phyloP scores from a whole-genome alignment of 2,329 filamentous ascomycete species.

The Pseudogymnoascus sp. region DNA sequence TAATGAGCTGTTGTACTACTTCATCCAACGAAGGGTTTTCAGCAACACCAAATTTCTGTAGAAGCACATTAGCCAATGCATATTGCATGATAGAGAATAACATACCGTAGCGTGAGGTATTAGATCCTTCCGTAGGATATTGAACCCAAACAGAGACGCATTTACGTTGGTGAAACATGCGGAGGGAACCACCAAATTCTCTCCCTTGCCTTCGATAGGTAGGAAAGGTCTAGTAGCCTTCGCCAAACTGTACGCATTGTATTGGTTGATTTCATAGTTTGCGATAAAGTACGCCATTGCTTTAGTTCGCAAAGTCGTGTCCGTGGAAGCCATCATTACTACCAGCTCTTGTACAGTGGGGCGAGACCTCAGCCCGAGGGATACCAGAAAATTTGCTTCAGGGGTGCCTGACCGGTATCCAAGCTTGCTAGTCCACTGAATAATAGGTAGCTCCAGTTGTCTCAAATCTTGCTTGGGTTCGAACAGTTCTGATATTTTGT shows the following conservation, averaged over 20 bases:
- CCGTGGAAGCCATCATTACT: constrained; percentile 61
- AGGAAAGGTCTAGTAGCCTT: constrained; percentile 53
- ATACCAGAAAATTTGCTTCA: constrained; percentile 67
- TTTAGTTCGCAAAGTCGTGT: constrained; percentile 51
- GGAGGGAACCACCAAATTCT: constrained; percentile 59
- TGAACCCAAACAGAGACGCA: constrained; percentile 70
- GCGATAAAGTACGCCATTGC: constrained; percentile 76
- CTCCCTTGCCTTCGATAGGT: constrained; percentile 60
- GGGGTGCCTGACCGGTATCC: constrained; percentile 54
- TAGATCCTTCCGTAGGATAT: constrained; percentile 68
- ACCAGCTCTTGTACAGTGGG: constrained; percentile 70
- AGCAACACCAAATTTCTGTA: constrained; percentile 72
- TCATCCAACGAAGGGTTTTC: constrained; percentile 68
- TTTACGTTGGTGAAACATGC: constrained; percentile 76
- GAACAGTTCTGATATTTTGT: constrained; percentile 70
- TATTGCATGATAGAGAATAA: constrained; percentile 9
- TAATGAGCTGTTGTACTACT: constrained; percentile 66
- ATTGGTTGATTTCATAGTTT: constrained; percentile 71
- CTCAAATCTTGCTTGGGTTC: constrained; percentile 67
- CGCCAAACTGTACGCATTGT: constrained; percentile 54
- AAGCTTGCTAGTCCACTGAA: constrained; percentile 69
- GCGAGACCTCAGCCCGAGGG: constrained; percentile 63
- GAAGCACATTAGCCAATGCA: constrained; percentile 8
- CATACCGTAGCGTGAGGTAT: constrained; percentile 59
- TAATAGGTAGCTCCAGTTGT: constrained; percentile 61